These are phyloP conservation scores for Rhizopus sp. DNA, from an alignment of 371 early-diverging fungal species.

Conservation along the genomic window DNA sequence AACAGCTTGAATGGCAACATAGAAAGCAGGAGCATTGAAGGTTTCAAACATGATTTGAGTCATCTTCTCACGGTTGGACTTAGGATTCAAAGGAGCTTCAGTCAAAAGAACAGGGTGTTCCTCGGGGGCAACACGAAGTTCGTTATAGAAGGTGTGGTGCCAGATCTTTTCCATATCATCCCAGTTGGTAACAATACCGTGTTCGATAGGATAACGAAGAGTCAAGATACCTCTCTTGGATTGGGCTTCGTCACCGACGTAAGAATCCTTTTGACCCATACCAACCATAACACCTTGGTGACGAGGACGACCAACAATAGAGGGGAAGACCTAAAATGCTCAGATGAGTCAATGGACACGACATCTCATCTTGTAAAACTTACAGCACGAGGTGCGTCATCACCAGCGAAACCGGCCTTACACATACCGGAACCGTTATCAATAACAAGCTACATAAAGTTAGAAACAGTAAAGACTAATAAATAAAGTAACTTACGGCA, in stretches of 20 bases:
- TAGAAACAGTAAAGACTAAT: slow-evolving; percentile 2
- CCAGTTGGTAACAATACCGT: slow-evolving; percentile 99
- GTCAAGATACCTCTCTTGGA: slow-evolving; percentile 99
- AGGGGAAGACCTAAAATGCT: slow-evolving; percentile 89
- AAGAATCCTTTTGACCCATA: slow-evolving; percentile 99
- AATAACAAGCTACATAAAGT: slow-evolving; percentile 67
- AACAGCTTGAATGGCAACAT: slow-evolving; percentile 99
- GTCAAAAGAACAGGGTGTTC: slow-evolving; percentile 99
- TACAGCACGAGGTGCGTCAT: slow-evolving; percentile 99
- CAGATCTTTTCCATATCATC: slow-evolving; percentile 99
- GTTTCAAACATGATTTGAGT: slow-evolving; percentile 99
- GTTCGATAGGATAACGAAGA: slow-evolving; percentile 99
- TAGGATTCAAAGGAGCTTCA: slow-evolving; percentile 99
- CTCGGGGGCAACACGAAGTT: slow-evolving; percentile 82
- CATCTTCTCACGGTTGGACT: slow-evolving; percentile 99
- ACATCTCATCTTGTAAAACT: slow-evolving; percentile 43
- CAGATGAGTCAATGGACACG: not conserved
- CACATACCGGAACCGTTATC: slow-evolving; percentile 99
- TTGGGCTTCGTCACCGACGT: slow-evolving; percentile 99
- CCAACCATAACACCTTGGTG: slow-evolving; percentile 99
- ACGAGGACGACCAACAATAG: slow-evolving; percentile 99
- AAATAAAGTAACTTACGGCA: slow-evolving; percentile 67
- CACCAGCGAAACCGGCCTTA: slow-evolving; percentile 99
- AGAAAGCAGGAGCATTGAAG: slow-evolving; percentile 99
- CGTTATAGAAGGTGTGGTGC: slow-evolving; percentile 98